A percentile compares a stretch with the other conserved stretches of the same genome.
Evolutionary conservation across 345 rosid species (phyloP).

Genomic region (Euclidium syriacum): DNA sequence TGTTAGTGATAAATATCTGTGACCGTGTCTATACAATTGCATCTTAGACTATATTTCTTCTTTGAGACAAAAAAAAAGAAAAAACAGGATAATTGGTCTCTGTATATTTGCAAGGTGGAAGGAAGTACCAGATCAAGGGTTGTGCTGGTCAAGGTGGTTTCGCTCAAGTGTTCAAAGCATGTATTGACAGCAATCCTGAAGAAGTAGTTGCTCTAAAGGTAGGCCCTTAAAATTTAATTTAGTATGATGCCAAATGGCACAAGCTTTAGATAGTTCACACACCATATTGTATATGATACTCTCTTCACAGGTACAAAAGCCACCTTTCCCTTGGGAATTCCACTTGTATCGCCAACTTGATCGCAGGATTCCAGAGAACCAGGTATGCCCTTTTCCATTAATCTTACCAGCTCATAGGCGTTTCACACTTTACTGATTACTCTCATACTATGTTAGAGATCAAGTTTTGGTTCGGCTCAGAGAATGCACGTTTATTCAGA

Average conservation of each 20-base stretch:
- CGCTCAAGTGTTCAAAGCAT: slow-evolving; percentile 86
- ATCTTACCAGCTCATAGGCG: slow-evolving; percentile 6
- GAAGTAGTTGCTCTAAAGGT: slow-evolving; percentile 88
- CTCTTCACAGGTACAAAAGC: slow-evolving; percentile 75
- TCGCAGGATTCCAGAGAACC: slow-evolving; percentile 52
- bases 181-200: slow-evolving; percentile 58
- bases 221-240: background rate
- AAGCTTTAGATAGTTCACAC: slow-evolving; percentile 1
- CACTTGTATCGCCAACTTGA: slow-evolving; percentile 95
- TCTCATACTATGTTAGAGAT: slow-evolving; percentile 47
- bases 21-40: background rate
- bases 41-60: background rate
- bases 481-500: slow-evolving; percentile 65
- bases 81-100: background rate
- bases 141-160: slow-evolving; percentile 93
- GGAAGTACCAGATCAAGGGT: slow-evolving; percentile 93
- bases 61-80: background rate
- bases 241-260: slow-evolving; percentile 1
- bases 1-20: too few species aligned
- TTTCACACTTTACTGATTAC: slow-evolving; percentile 27
- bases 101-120: slow-evolving; percentile 55
- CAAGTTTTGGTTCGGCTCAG: slow-evolving; percentile 77
- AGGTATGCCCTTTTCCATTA: slow-evolving; percentile 37
- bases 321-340: slow-evolving; percentile 95
- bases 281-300: background rate